A percentile compares a stretch with the other conserved stretches of the same genome.
These are phyloP conservation scores for Chlorella sorokiniana DNA, from an alignment of 139 green algal species.

Conservation along the genomic window DNA sequence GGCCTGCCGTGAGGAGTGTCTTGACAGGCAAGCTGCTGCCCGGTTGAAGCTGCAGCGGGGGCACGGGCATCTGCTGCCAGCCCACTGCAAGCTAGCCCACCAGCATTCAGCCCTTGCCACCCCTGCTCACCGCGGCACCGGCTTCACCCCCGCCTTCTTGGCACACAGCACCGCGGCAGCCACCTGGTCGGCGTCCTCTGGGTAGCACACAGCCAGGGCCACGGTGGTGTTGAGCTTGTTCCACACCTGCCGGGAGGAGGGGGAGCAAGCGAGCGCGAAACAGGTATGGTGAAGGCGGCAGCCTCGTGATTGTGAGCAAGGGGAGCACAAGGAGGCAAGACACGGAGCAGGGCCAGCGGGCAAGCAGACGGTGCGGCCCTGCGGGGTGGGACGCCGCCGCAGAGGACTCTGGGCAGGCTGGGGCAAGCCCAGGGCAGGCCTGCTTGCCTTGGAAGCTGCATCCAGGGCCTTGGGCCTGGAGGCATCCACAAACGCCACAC, in stretches of 20 bases:
- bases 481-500: neutral
- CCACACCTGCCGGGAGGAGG: neutral
- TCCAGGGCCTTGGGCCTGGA: neutral
- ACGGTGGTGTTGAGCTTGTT: slow-evolving; percentile 25
- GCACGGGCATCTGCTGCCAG: neutral
- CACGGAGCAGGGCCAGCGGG: too few relatives aligned
- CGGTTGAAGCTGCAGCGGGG: neutral
- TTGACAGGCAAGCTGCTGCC: neutral
- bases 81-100: neutral
- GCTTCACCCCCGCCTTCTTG: neutral
- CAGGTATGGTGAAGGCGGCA: neutral
- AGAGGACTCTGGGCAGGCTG: too few relatives aligned
- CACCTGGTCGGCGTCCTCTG: neutral
- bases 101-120: neutral
- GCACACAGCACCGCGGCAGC: slow-evolving; percentile 14
- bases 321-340: neutral
- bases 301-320: too few relatives aligned
- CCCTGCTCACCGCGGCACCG: neutral
- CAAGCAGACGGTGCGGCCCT: too few relatives aligned
- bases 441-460: neutral
- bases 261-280: neutral
- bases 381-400: too few relatives aligned
- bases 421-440: too few relatives aligned
- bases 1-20: too few relatives aligned
- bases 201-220: neutral